Percentiles rank a stretch among this genome's conserved stretches.
phyloP scores from a whole-genome alignment of 2,329 filamentous ascomycete genomes.

The Lecanicillium sp. region DNA sequence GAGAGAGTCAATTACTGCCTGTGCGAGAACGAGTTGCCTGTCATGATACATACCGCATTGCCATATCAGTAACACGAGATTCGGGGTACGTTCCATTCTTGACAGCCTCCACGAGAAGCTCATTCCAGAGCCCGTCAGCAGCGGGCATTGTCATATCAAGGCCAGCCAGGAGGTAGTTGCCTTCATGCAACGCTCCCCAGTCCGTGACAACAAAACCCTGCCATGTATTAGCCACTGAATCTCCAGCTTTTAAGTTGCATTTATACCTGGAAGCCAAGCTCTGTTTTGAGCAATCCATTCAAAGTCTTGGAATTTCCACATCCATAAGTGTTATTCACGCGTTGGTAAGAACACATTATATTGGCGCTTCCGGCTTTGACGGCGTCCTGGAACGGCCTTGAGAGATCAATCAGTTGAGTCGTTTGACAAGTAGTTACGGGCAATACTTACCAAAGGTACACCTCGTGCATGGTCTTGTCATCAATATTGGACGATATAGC shows the following conservation, averaged over 20 bases:
- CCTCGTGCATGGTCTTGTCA: slow-evolving; percentile 51
- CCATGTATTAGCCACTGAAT: background rate
- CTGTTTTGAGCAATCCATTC: slow-evolving; percentile 59
- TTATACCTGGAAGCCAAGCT: slow-evolving; percentile 43
- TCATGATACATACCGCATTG: slow-evolving; percentile 25
- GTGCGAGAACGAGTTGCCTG: background rate
- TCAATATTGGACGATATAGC: slow-evolving; percentile 51
- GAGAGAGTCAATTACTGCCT: background rate
- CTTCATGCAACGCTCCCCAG: slow-evolving; percentile 60
- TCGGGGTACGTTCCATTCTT: slow-evolving; percentile 51
- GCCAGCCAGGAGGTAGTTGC: slow-evolving; percentile 55
- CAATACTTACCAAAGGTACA: slow-evolving; percentile 54
- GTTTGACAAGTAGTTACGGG: background rate
- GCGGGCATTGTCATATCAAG: slow-evolving; percentile 66
- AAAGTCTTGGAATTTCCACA: slow-evolving; percentile 62
- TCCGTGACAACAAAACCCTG: slow-evolving; percentile 59
- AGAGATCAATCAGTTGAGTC: background rate
- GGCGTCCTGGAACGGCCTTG: slow-evolving; percentile 62
- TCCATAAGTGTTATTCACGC: slow-evolving; percentile 64
- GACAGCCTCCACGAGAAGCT: slow-evolving; percentile 52
- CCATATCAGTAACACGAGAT: slow-evolving; percentile 54
- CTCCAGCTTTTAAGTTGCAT: too few species aligned
- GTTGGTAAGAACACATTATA: slow-evolving; percentile 60
- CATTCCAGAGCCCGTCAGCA: slow-evolving; percentile 30
- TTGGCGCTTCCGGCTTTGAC: slow-evolving; percentile 51